phyloP scores from a whole-genome alignment of 371 early-diverging fungal genomes.

The Mucor sp. region DNA sequence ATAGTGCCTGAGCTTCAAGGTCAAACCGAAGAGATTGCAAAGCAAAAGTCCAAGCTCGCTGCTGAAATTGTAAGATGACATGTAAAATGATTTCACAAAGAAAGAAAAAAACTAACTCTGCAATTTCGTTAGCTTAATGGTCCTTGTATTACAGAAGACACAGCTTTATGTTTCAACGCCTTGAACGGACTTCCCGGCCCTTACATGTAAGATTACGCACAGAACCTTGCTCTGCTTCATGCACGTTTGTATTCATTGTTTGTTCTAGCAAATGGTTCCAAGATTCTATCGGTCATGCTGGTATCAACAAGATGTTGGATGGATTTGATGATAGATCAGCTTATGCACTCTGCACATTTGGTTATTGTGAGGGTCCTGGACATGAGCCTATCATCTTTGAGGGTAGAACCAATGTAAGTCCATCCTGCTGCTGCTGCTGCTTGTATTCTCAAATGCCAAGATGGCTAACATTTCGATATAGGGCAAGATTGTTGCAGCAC shows the following conservation, averaged over 20 bases:
- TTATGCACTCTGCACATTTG: slow-evolving; percentile 91
- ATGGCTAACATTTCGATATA: slow-evolving; percentile 8
- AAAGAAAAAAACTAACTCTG: background rate
- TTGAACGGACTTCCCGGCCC: slow-evolving; percentile 91
- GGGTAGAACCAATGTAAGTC: slow-evolving; percentile 72
- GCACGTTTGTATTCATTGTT: background rate
- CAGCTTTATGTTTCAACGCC: slow-evolving; percentile 91
- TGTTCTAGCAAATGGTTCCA: slow-evolving; percentile 91
- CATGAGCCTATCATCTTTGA: slow-evolving; percentile 89
- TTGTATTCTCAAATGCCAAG: background rate
- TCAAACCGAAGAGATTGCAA: slow-evolving; percentile 70
- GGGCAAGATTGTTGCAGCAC: slow-evolving; percentile 89
- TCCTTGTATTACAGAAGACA: slow-evolving; percentile 95
- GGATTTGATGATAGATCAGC: slow-evolving; percentile 89
- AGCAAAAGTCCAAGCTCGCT: slow-evolving; percentile 79
- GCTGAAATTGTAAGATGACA: slow-evolving; percentile 55
- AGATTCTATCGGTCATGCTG: slow-evolving; percentile 77
- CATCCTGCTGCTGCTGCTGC: background rate
- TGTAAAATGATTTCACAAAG: background rate
- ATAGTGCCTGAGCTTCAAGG: slow-evolving; percentile 92
- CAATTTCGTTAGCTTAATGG: slow-evolving; percentile 59
- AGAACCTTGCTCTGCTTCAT: background rate
- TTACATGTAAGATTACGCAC: slow-evolving; percentile 65
- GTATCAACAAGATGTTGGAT: slow-evolving; percentile 78
- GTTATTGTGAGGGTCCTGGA: slow-evolving; percentile 83